phyloP scores from a whole-genome alignment of 139 green algal species.

The Chlamydomonas sp. region DNA sequence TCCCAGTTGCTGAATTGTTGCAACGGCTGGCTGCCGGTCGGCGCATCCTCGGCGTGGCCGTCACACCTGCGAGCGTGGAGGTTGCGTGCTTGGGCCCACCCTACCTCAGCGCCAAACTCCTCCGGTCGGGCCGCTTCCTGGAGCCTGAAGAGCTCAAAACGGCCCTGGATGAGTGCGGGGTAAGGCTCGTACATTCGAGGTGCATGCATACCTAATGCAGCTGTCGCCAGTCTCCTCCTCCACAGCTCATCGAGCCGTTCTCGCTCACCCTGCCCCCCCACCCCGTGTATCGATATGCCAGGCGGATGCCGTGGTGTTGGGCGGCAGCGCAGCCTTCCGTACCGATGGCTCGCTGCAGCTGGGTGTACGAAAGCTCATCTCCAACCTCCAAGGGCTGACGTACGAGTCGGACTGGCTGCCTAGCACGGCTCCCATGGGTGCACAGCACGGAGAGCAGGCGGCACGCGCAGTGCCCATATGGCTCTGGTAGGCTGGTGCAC shows the following conservation, averaged over 20 bases:
- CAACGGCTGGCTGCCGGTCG: background rate
- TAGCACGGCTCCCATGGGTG: background rate
- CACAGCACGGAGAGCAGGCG: too few relatives aligned
- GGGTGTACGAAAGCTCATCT: constrained; percentile 30
- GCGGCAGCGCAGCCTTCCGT: constrained; percentile 19
- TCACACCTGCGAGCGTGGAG: background rate
- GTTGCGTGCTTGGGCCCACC: constrained; percentile 14
- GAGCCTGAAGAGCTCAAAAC: constrained; percentile 12
- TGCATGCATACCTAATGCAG: too few relatives aligned
- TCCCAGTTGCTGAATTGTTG: constrained; percentile 9
- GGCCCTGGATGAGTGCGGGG: background rate
- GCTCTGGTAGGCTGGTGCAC: constrained; percentile 1
- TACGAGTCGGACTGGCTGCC: constrained; percentile 40
- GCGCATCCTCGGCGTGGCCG: constrained; percentile 10
- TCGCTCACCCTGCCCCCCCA: background rate
- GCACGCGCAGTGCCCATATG: background rate
- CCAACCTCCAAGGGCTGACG: constrained; percentile 4
- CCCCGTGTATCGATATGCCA: background rate
- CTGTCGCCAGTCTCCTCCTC: background rate
- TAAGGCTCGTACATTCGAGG: too few relatives aligned
- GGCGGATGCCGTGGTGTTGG: constrained; percentile 24
- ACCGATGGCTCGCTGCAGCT: constrained; percentile 38
- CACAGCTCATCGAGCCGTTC: too few relatives aligned
- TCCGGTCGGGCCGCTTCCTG: constrained; percentile 20
- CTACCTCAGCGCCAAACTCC: background rate